A percentile compares a stretch with the other conserved stretches of the same genome.
These are phyloP conservation scores for Ogataea naganishii DNA, from an alignment of 805 yeast genomes.

Conservation along the genomic window DNA sequence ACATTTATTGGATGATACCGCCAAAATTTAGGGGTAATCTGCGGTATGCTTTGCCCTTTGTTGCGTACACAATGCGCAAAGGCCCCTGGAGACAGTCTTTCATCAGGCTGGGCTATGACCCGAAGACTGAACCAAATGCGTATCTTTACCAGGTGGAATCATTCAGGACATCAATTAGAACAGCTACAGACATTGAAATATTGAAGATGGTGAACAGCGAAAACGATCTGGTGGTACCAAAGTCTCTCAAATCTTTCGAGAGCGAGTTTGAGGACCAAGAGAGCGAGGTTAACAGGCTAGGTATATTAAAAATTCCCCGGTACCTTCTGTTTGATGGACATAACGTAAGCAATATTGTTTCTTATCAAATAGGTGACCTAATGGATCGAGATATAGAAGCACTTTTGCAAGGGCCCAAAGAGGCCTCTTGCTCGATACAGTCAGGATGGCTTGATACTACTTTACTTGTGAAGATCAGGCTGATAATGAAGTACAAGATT, in stretches of 20 bases:
- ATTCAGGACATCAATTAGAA: conserved; percentile 41
- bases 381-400: conserved; percentile 50
- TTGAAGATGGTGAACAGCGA: conserved; percentile 15
- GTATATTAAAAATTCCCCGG: conserved; percentile 26
- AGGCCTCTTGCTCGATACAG: conserved; percentile 40
- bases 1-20: conserved; percentile 50
- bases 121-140: conserved; percentile 42
- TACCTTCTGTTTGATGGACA: conserved; percentile 65
- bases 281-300: conserved; percentile 12
- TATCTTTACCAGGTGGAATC: conserved; percentile 79
- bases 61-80: conserved; percentile 69
- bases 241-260: conserved; percentile 10
- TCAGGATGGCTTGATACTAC: conserved; percentile 77
- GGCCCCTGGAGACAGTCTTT: conserved; percentile 96
- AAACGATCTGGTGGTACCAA: conserved; percentile 16
- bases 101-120: conserved; percentile 73
- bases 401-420: conserved; percentile 30
- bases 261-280: conserved; percentile 13
- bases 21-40: conserved; percentile 34
- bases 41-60: conserved; percentile 75
- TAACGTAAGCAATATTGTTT: conserved; percentile 56
- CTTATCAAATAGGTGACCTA: conserved; percentile 75
- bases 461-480: conserved; percentile 55
- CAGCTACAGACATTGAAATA: conserved; percentile 14
- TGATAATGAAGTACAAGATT: conserved; percentile 65